Base-by-base conservation (phyloP, 179 eudicot genomes). In the Heliamphora pulchella region DNA sequence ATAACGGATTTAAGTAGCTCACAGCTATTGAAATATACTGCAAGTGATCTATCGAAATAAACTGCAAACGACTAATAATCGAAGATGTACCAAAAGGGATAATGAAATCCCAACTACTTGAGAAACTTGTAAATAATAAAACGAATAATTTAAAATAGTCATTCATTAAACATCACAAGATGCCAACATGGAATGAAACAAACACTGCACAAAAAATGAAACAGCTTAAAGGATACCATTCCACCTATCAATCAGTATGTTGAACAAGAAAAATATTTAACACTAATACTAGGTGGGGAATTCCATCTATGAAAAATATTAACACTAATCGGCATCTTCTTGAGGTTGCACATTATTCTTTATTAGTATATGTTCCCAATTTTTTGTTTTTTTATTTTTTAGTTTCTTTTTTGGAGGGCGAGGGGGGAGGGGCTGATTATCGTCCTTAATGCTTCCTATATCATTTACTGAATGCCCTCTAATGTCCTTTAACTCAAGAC, bases 61-160 rank as follows among this genome's bases (percentile, higher is more conserved):
- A 77, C 53, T 44, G 68, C 18, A 31, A 47, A 77, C 47, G 18
- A 77, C 1, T 18, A n/a, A 77, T 5, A 58, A 44, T 15, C 41
- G 11, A 63, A 62, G 11, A 31, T 57, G 18, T 31, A 46, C 63
- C 54, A 14, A 53, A 54, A 8, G 0, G 58, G 77, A 74, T 39
- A 39, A 74, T 59, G 41, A 14, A 57, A 39, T 41, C 51, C 41
- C 39, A 58, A 43, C 51, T 57, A 57, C 48, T 17, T 75, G 78
- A 75, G 50, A 41, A 75, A 75, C 53, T 58, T 75, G 31, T 15
- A 58, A 58, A 39, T 17, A 46, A 48, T 63, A n/a, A 75, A 11
- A 8, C 8, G 3, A 47, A 15, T 48, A 31, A 31, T 62, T 61
- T 2, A 46, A 76, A 39, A 61, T 48, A 63, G 46, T 8, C 44